These are phyloP conservation scores for Lithospermum erythrorhizon DNA, from an alignment of 257 asterid genomes.

Conservation along the genomic window DNA sequence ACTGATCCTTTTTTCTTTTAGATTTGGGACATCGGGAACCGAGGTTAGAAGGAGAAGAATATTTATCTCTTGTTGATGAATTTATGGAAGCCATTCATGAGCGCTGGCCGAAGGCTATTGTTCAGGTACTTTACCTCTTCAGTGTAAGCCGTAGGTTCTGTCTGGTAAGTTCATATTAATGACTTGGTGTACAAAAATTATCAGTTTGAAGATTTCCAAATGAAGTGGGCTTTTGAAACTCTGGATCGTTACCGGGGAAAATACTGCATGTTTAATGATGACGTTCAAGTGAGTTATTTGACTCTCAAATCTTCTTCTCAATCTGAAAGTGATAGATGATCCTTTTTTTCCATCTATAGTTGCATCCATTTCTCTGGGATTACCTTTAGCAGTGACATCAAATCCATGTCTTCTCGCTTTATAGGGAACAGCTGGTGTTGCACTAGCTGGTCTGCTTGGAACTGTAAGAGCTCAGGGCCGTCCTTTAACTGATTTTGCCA, in stretches of 20 bases:
- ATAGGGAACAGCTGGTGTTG: slow-evolving; percentile 99
- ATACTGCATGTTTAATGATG: slow-evolving; percentile 99
- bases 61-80: slow-evolving; percentile 82
- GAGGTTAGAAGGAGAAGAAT: slow-evolving; percentile 97
- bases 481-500: slow-evolving; percentile 84
- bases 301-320: slow-evolving; percentile 9
- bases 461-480: slow-evolving; percentile 91
- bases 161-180: slow-evolving; percentile 16
- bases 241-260: slow-evolving; percentile 80
- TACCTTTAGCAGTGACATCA: slow-evolving; percentile 9
- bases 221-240: slow-evolving; percentile 99
- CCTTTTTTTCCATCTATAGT: slow-evolving; percentile 4
- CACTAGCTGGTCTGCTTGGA: slow-evolving; percentile 96
- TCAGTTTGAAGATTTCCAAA: slow-evolving; percentile 98
- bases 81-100: slow-evolving; percentile 99
- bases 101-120: slow-evolving; percentile 99
- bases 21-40: slow-evolving; percentile 95
- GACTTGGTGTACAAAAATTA: slow-evolving; percentile 14
- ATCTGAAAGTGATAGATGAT: slow-evolving; percentile 8
- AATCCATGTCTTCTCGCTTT: slow-evolving; percentile 15
- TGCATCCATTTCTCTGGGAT: slow-evolving; percentile 6
- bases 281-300: slow-evolving; percentile 63
- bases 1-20: slow-evolving; percentile 28
- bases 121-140: slow-evolving; percentile 55
- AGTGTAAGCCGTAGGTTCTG: slow-evolving; percentile 7